Percentiles rank a stretch among this genome's conserved stretches.
phyloP scores from a whole-genome alignment of 2,329 filamentous ascomycete species.

The Dactylella cylindrospora region DNA sequence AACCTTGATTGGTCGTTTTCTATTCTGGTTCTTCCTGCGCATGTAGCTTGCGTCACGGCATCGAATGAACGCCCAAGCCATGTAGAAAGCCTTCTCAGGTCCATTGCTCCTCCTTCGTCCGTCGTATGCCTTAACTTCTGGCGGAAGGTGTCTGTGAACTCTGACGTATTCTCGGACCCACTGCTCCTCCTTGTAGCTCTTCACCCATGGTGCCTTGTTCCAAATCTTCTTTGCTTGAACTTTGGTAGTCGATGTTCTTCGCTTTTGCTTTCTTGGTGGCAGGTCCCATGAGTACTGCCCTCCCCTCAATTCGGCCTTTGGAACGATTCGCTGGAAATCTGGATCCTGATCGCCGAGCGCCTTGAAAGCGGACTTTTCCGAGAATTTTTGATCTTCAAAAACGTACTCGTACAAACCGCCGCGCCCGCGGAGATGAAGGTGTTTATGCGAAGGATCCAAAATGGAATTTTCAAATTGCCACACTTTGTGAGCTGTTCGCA shows the following conservation, averaged over 20 bases:
- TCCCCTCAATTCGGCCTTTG: slow-evolving; percentile 32
- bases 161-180: slow-evolving; percentile 39
- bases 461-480: slow-evolving; percentile 43
- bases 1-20: slow-evolving; percentile 20
- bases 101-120: slow-evolving; percentile 32
- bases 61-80: slow-evolving; percentile 41
- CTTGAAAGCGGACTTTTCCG: slow-evolving; percentile 37
- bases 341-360: slow-evolving; percentile 30
- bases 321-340: slow-evolving; percentile 32
- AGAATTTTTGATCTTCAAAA: slow-evolving; percentile 36
- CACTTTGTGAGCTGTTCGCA: slow-evolving; percentile 34
- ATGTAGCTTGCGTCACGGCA: slow-evolving; percentile 41
- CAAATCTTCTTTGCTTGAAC: slow-evolving; percentile 18
- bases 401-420: slow-evolving; percentile 43
- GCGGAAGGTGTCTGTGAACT: slow-evolving; percentile 38
- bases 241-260: slow-evolving; percentile 7
- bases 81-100: slow-evolving; percentile 40
- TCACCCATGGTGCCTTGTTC: slow-evolving; percentile 38
- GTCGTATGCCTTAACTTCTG: slow-evolving; percentile 32
- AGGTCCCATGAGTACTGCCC: slow-evolving; percentile 39
- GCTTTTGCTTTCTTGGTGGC: slow-evolving; percentile 21
- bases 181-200: slow-evolving; percentile 22
- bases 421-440: slow-evolving; percentile 31
- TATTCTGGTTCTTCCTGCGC: slow-evolving; percentile 27
- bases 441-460: slow-evolving; percentile 31